Percentiles rank a stretch among this genome's conserved stretches.
Evolutionary conservation across 1,284 basidiomycete species (phyloP).

Genomic region (Stygiomarasmius scandens): DNA sequence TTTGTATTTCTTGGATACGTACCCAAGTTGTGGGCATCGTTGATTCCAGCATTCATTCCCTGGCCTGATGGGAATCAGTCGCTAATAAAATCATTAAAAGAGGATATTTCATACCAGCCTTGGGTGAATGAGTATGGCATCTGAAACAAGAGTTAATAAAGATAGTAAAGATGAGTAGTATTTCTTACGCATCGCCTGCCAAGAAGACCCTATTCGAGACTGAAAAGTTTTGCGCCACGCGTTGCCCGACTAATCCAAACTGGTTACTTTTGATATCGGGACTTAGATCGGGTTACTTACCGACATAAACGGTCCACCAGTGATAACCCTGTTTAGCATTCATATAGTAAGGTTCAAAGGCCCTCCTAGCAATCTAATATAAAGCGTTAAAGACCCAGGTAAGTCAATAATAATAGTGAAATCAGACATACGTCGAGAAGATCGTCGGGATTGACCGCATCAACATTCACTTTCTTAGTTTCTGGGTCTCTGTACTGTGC

Average conservation of each 20-base stretch:
- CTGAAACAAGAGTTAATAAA: not conserved
- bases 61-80: not conserved
- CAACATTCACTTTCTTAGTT: not conserved
- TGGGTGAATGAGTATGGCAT: constrained; percentile 4
- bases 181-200: not conserved
- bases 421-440: not conserved
- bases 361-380: not conserved
- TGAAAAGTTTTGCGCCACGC: not conserved
- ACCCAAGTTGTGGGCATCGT: constrained; percentile 3
- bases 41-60: constrained; percentile 4
- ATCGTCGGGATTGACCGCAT: not conserved
- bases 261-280: not conserved
- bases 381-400: not conserved
- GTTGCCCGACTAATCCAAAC: not conserved
- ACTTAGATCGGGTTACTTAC: not conserved
- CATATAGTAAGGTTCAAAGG: not conserved
- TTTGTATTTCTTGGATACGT: not conserved
- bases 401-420: not conserved
- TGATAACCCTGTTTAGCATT: not conserved
- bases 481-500: not conserved
- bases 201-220: not conserved
- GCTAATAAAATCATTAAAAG: not conserved
- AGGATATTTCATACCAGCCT: not conserved
- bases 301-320: not conserved
- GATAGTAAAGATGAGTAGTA: too few species aligned